These are phyloP conservation scores for Alternaria ethzedia DNA, from an alignment of 2,329 filamentous ascomycete genomes.

Conservation along the genomic window DNA sequence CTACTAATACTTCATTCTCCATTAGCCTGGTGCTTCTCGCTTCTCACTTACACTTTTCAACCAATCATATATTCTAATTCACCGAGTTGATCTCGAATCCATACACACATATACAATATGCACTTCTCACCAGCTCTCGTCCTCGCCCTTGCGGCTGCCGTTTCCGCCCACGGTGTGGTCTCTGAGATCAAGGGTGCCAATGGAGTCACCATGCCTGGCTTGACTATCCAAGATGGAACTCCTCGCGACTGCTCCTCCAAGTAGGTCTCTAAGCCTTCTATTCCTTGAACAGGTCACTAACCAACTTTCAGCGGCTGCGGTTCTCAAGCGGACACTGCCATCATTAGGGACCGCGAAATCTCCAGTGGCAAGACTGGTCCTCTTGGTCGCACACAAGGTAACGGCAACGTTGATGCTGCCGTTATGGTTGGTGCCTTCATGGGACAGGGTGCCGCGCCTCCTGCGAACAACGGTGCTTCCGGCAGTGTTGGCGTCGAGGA, in stretches of 20 bases:
- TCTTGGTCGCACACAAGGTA: slow-evolving; percentile 68
- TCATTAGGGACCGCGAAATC: slow-evolving; percentile 69
- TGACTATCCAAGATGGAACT: slow-evolving; percentile 69
- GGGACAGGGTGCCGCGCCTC: slow-evolving; percentile 41
- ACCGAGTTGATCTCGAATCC: slow-evolving; percentile 26
- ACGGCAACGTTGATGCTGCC: slow-evolving; percentile 65
- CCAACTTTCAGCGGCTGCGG: slow-evolving; percentile 57
- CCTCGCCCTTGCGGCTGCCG: slow-evolving; percentile 46
- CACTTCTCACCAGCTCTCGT: slow-evolving; percentile 35
- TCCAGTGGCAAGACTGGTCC: slow-evolving; percentile 60
- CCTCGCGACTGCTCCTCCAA: slow-evolving; percentile 69
- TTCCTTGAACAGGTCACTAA: slow-evolving; percentile 16
- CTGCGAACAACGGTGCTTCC: slow-evolving; percentile 40
- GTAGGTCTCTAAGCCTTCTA: slow-evolving; percentile 15
- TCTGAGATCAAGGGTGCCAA: slow-evolving; percentile 65
- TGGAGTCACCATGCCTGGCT: slow-evolving; percentile 66
- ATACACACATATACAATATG: slow-evolving; percentile 25
- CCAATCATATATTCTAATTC: not conserved
- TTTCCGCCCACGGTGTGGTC: slow-evolving; percentile 65
- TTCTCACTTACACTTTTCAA: slow-evolving; percentile 11
- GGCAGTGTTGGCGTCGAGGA: slow-evolving; percentile 42
- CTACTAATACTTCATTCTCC: slow-evolving; percentile 17
- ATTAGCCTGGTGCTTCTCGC: slow-evolving; percentile 29
- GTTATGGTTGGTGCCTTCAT: slow-evolving; percentile 68
- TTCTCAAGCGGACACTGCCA: slow-evolving; percentile 70